Conservation (phyloP, 1,284 basidiomycete genomes). For the Ceratobasidium theobromae region DNA sequence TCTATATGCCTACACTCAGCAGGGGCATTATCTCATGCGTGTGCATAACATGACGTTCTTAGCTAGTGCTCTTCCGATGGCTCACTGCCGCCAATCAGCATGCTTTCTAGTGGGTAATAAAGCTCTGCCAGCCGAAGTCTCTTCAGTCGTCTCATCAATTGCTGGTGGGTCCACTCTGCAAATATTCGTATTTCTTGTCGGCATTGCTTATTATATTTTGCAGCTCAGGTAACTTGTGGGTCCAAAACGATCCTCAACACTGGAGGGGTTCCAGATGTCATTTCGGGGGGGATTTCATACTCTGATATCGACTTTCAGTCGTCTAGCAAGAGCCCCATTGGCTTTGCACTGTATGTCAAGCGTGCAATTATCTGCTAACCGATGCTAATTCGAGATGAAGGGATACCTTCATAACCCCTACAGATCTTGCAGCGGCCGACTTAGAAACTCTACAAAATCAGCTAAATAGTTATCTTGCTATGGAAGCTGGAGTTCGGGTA, state of each 20-base stretch:
- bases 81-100: conserved; percentile 29
- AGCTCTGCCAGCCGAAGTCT: conserved; percentile 35
- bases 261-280: conserved; percentile 34
- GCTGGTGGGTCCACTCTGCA: conserved; percentile 13
- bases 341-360: conserved; percentile 34
- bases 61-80: conserved; percentile 4
- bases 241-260: conserved; percentile 1
- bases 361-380: neutral
- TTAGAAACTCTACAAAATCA: conserved; percentile 34
- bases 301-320: conserved; percentile 35
- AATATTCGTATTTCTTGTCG: neutral
- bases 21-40: too few species aligned
- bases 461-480: conserved; percentile 36
- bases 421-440: conserved; percentile 33
- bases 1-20: too few species aligned
- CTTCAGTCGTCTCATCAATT: conserved; percentile 19
- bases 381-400: neutral
- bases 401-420: conserved; percentile 31
- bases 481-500: conserved; percentile 36
- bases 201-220: neutral
- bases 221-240: conserved; percentile 1
- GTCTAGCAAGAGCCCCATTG: conserved; percentile 31
- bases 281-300: conserved; percentile 34
- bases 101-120: conserved; percentile 35
- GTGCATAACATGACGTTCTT: neutral